These are phyloP conservation scores for Helotiales sp. DNA, from an alignment of 2,329 filamentous ascomycete genomes.

Conservation along the genomic window DNA sequence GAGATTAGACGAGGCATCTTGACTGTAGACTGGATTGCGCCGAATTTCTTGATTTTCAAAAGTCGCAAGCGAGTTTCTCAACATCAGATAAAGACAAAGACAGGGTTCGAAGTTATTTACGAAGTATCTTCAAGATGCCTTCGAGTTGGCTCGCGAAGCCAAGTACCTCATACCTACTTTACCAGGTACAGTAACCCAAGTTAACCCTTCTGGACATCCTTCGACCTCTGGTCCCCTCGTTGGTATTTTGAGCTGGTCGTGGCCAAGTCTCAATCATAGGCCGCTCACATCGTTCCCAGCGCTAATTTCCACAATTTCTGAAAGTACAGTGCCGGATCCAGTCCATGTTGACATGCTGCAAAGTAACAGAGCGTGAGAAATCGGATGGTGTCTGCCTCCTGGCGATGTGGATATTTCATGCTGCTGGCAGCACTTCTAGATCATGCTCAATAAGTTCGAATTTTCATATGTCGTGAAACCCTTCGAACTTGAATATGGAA, in stretches of 20 bases:
- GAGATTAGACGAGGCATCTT: constrained; percentile 4
- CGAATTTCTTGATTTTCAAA: neutral
- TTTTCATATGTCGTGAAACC: too few species aligned
- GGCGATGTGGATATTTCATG: neutral
- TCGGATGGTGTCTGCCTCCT: neutral
- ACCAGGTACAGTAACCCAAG: too few species aligned
- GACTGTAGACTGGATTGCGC: neutral
- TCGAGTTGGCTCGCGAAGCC: too few species aligned
- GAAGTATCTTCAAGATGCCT: neutral
- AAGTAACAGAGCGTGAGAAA: neutral
- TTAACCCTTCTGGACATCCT: too few species aligned
- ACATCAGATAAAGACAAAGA: too few species aligned
- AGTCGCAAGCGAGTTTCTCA: neutral
- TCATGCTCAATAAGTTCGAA: neutral
- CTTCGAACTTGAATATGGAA: neutral
- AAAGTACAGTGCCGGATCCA: neutral
- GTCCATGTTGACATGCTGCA: neutral
- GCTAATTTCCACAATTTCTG: neutral
- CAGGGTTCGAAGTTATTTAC: too few species aligned
- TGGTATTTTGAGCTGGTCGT: too few species aligned
- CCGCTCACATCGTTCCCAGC: neutral
- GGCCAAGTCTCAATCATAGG: neutral
- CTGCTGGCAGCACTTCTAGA: neutral
- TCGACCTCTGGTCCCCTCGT: too few species aligned
- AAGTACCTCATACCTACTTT: too few species aligned